Evolutionary conservation across 139 green algal species (phyloP).

Genomic region (Pleodorina starrii): DNA sequence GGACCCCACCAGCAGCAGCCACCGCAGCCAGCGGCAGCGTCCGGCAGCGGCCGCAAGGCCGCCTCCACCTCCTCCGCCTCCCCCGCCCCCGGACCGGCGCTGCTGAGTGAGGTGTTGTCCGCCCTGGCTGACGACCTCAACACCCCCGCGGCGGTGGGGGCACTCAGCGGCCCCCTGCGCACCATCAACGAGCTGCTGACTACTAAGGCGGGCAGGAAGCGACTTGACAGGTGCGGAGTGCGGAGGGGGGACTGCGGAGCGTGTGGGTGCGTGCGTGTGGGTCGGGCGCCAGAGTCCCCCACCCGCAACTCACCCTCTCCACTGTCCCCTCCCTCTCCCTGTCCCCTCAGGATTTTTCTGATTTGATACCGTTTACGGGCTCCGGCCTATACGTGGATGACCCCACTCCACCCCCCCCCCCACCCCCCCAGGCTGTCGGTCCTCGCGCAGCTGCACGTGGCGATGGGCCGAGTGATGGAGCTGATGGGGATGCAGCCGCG

Average conservation of each 20-base stretch:
- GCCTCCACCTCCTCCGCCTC: not conserved
- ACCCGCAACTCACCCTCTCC: not conserved
- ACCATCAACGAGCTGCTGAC: conserved; percentile 75
- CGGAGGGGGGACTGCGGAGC: no score
- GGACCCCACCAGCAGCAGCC: not conserved
- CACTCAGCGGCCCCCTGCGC: conserved; percentile 87
- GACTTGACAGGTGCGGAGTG: conserved; percentile 56
- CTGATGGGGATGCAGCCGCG: conserved; percentile 57
- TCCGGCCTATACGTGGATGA: no score
- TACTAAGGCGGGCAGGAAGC: conserved; percentile 78
- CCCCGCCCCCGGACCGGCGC: conserved; percentile 21
- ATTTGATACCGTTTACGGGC: not conserved
- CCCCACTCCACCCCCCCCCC: no score
- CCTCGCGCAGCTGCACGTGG: conserved; percentile 49
- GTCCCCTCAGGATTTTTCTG: not conserved
- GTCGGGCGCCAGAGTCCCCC: no score
- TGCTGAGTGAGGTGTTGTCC: conserved; percentile 51
- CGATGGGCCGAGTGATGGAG: conserved; percentile 43
- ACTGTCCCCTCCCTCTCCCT: not conserved
- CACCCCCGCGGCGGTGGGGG: conserved; percentile 75
- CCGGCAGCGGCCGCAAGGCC: not conserved
- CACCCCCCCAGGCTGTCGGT: conserved; percentile 58
- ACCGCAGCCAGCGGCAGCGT: not conserved
- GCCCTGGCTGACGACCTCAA: conserved; percentile 93
- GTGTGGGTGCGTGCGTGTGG: no score